Evolutionary conservation across 306 rosid genomes (phyloP).

Genomic region (Mucuna pruriens): DNA sequence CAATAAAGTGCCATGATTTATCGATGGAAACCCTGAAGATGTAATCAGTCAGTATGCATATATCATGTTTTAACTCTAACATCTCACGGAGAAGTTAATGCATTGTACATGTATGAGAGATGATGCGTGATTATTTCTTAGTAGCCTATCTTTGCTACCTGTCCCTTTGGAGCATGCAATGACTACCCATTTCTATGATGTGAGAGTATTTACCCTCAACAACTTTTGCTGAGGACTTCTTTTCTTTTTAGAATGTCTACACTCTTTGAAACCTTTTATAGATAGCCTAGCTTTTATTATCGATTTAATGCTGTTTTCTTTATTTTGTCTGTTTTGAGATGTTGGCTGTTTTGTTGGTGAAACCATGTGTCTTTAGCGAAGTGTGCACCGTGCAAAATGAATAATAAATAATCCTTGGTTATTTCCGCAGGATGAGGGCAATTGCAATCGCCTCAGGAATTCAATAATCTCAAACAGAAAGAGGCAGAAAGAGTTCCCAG

Average conservation of each 20-base stretch:
- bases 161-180: neutral
- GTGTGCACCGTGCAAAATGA: constrained; percentile 15
- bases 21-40: neutral
- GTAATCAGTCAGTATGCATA: neutral
- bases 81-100: neutral
- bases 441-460: constrained; percentile 25
- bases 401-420: constrained; percentile 12
- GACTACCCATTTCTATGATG: neutral
- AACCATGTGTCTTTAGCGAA: neutral
- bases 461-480: constrained; percentile 23
- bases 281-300: neutral
- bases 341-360: neutral
- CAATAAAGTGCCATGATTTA: neutral
- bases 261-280: constrained; percentile 2
- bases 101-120: neutral
- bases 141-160: neutral
- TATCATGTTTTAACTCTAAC: neutral
- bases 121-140: neutral
- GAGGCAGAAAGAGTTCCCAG: constrained; percentile 28
- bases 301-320: neutral
- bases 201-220: neutral
- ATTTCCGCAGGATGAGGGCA: constrained; percentile 44
- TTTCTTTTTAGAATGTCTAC: neutral
- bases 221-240: neutral
- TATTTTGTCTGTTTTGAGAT: constrained; percentile 14